Conservation (phyloP, 2,329 filamentous ascomycete genomes). For the Trichophyton benhamiae region DNA sequence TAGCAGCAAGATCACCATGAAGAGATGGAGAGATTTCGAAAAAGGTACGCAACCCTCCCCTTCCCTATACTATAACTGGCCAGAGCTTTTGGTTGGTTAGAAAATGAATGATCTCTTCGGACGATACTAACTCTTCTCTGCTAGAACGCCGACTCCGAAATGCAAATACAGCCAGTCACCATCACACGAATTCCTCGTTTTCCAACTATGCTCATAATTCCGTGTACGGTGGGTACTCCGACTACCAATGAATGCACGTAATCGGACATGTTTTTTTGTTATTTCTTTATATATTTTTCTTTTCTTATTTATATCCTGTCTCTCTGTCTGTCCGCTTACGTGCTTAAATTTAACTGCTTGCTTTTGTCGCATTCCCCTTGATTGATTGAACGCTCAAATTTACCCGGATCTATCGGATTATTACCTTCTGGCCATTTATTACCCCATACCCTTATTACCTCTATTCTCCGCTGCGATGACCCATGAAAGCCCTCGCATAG, state of each 20-base stretch:
- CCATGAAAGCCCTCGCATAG: slow-evolving; percentile 5
- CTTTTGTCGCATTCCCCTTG: background rate
- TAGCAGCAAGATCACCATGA: slow-evolving; percentile 98
- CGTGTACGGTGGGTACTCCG: slow-evolving; percentile 26
- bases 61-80: background rate
- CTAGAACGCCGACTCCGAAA: slow-evolving; percentile 29
- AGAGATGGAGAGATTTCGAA: slow-evolving; percentile 96
- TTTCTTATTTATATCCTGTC: no score
- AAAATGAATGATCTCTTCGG: background rate
- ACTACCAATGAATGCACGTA: slow-evolving; percentile 20
- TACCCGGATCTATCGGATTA: background rate
- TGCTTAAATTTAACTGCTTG: background rate
- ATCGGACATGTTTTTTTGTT: background rate
- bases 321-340: no score
- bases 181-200: slow-evolving; percentile 11
- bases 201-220: slow-evolving; percentile 21
- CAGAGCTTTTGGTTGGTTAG: background rate
- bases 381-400: background rate
- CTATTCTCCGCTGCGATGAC: background rate
- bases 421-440: no score
- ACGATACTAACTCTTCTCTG: background rate
- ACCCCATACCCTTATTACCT: background rate
- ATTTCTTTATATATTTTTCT: background rate
- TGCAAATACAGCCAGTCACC: slow-evolving; percentile 18
- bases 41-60: slow-evolving; percentile 38